A percentile compares a stretch with the other conserved stretches of the same genome.
These are phyloP conservation scores for Eucalyptus cloeziana DNA, from an alignment of 345 rosid genomes.

Conservation along the genomic window DNA sequence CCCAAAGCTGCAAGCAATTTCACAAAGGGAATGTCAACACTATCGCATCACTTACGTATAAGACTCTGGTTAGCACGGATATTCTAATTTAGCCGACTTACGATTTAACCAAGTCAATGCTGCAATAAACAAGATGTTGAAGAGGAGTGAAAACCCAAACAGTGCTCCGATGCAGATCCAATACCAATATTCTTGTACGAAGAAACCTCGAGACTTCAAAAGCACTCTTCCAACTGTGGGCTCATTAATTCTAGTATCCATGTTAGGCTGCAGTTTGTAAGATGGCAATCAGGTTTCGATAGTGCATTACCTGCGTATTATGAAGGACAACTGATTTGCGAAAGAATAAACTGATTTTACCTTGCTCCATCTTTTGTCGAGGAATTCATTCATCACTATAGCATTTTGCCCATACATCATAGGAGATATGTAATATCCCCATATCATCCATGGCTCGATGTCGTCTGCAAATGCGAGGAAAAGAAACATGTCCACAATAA, in stretches of 20 bases:
- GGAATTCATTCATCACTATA: slow-evolving; percentile 67
- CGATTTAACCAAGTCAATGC: slow-evolving; percentile 66
- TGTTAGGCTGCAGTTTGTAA: slow-evolving; percentile 19
- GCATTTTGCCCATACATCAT: slow-evolving; percentile 94
- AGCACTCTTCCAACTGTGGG: slow-evolving; percentile 34
- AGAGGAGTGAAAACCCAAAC: slow-evolving; percentile 49
- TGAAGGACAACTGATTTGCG: background rate
- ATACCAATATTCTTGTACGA: slow-evolving; percentile 46
- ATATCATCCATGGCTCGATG: slow-evolving; percentile 48
- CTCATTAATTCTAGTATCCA: slow-evolving; percentile 23
- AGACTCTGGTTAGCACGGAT: background rate
- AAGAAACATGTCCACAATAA: background rate
- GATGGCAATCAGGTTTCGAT: background rate
- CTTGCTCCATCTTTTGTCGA: slow-evolving; percentile 56
- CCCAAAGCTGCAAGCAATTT: slow-evolving; percentile 40
- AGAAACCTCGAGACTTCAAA: slow-evolving; percentile 54
- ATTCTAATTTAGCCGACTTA: slow-evolving; percentile 14
- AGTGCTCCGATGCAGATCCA: slow-evolving; percentile 72
- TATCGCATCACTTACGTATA: background rate
- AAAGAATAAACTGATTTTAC: slow-evolving; percentile 23
- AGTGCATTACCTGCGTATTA: background rate
- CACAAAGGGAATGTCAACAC: background rate
- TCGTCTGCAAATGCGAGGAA: slow-evolving; percentile 28
- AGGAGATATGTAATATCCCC: slow-evolving; percentile 77
- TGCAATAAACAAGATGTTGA: slow-evolving; percentile 46